Base-by-base conservation (phyloP, 768 basidiomycete genomes). In the Amanita brunnescens region DNA sequence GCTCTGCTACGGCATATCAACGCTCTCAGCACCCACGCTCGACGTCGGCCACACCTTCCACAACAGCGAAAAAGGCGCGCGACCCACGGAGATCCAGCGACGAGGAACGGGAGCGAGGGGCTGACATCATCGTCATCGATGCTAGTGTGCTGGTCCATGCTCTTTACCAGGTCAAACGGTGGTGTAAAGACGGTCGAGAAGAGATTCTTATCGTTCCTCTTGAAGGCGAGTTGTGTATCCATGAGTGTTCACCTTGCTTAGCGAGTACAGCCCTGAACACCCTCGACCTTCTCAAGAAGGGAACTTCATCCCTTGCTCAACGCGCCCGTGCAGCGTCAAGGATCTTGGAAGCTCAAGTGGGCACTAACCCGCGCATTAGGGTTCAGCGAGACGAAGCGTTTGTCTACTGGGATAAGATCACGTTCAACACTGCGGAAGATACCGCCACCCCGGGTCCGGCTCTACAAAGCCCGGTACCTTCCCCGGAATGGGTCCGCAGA, bases 251-350 rank as follows among this genome's bases (percentile, higher is more conserved):
- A n/a, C n/a, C n/a, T n/a, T n/a, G n/a, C n/a, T n/a, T n/a, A n/a
- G n/a, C n/a, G n/a, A n/a, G n/a, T n/a, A n/a, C 7, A 95, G 92
- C 87, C 8, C 75, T 96, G 24, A 94, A 92, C 60, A 94, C 92
- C 0, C 76, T 96, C 2, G 93, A 96, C 62, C 70, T 94, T 1
- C 78, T 95, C 61, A 96, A 96, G 77, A 96, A 95, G 63, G 92
- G 92, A 1, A 81, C 83, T 0, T 85, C 76, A 23, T 68, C 79
- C 0, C 75, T 91, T 8, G 90, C 92, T 0, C 80, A 87, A 61
- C 81, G 84, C 23, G 92, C 92, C 1, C 86, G 93, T 16, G 75
- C 85, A 0, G 93, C 92, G 10, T 91, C 92, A 9, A 83, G 93
- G 20, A 83, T 91, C 47, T 77, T 96, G 38, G 93, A 96, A 64